Evolutionary conservation across 1,284 basidiomycete genomes (phyloP), one percentile per base, ranked within the genome.

Genomic region (Trichosporon ovoides): DNA sequence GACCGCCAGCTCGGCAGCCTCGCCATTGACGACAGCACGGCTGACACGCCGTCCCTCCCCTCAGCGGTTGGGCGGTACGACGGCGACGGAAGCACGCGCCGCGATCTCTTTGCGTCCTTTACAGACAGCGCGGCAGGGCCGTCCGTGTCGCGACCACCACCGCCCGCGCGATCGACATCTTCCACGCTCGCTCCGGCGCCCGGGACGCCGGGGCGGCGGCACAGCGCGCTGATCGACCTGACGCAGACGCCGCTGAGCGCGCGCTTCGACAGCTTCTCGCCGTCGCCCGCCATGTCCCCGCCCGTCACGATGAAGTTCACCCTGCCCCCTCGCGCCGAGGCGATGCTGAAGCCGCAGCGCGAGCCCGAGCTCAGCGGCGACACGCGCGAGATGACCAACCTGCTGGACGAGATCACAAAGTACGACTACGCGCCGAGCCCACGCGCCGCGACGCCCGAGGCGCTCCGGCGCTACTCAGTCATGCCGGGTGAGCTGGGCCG

Each of bases 271-370:
- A 31, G 40, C 10, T 34, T 57, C 36, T 28, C 58, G 12, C 54
- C 37, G 19, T 31, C 43, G 53, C 77, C 67, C 35, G 87, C 87
- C 48, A 89, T 93, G 87, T 92, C 90, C 0, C 90, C 92, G 2
- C 90, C 89, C 2, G 83, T 87, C 4, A 87, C 88, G 57, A 85
- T 93, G 83, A 87, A 86, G 28, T 91, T 90, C 59, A 85, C 85
- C 2, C 83, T 86, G n/a, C 86, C 87, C 0, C 81, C 84, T 10
- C 81, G 83, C 55, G 83, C 80, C 0, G 54, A 65, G 36, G 68
- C 69, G 49, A 80, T 90, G 9, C 13, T 48, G 14, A 13, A 24
- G 12, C 43, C 43, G 5, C 4, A 33, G n/a, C 33, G 38, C 2
- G 22, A 24, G 7, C 16, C 22, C 33, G 33, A 33, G 38, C 22